Base-by-base conservation (phyloP, 2,329 filamentous ascomycete genomes). In the Diatrype stigma region DNA sequence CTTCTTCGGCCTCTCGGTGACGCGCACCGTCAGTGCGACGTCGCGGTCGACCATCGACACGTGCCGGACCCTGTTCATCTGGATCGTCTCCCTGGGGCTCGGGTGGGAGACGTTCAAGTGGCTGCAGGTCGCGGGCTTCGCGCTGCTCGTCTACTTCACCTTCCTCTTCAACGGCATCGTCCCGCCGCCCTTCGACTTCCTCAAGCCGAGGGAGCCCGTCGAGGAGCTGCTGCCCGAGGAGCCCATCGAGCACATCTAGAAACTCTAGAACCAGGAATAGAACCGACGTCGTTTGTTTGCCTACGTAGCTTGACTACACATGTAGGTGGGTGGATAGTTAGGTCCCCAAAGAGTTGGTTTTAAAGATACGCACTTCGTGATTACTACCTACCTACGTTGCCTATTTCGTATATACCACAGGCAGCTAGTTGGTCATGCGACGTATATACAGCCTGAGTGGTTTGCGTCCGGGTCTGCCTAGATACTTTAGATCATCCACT, bases 91-190 rank as follows among this genome's bases (percentile, higher is more conserved):
- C 17, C 81, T 99, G 4, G 90, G 88, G 3, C 81, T 99, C 2
- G 92, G 92, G 54, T 99, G 94, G 94, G 94, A 99, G 73, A 86
- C 84, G 0, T 97, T 99, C 81, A 97, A 97, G 73, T 95, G 90
- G 87, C 81, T 99, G 6, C 94, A 99, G 72, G 90, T 99, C 14
- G 68, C 83, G 3, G 94, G 94, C 1, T 99, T 99, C 61, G 88
- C 75, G 2, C 73, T 96, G 58, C 80, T 99, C 34, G 94, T 99
- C 14, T 99, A 96, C 67, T 95, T 94, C 58, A 99, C 93, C 2
- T 96, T 96, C 70, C 69, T 97, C 40, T 97, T 97, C 77, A 97
- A 97, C 70, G 91, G 95, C 56, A 83, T 99, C 52, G 81, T 97
- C n/a, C 77, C 84, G 53, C 90, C 91, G 21, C 94, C 94, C 1